phyloP scores from a whole-genome alignment of 805 yeast genomes.

The Metschnikowia kunwiensis region DNA sequence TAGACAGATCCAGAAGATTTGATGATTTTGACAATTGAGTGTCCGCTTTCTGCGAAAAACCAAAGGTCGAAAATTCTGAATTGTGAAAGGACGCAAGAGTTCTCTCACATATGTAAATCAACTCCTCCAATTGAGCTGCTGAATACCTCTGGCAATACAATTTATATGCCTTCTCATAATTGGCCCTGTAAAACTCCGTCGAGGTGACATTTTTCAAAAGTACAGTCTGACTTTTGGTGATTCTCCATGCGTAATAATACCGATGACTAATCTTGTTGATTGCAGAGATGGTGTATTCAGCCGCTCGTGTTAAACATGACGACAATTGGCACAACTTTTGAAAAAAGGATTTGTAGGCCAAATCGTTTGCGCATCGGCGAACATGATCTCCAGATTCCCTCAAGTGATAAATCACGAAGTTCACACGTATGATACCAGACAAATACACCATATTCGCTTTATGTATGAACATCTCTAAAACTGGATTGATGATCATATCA shows the following conservation, averaged over 20 bases:
- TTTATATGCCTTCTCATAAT: conserved; percentile 15
- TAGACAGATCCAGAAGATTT: neutral
- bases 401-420: conserved; percentile 27
- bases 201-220: conserved; percentile 35
- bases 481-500: conserved; percentile 25
- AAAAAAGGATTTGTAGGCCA: conserved; percentile 9
- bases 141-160: conserved; percentile 19
- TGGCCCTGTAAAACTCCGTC: conserved; percentile 29
- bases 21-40: conserved; percentile 5
- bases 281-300: conserved; percentile 19
- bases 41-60: conserved; percentile 14
- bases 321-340: conserved; percentile 17
- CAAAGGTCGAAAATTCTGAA: conserved; percentile 13
- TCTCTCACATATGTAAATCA: conserved; percentile 19
- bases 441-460: conserved; percentile 30
- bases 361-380: conserved; percentile 5
- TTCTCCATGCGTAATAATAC: conserved; percentile 67
- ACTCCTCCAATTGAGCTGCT: conserved; percentile 24
- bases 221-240: conserved; percentile 53
- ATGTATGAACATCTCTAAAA: conserved; percentile 24
- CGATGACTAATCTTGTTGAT: conserved; percentile 48
- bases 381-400: conserved; percentile 23
- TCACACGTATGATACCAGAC: conserved; percentile 30
- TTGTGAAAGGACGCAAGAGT: conserved; percentile 15
- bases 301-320: conserved; percentile 23